Evolutionary conservation across 352 stramenopile genomes (phyloP).

Genomic region (Phytophthora litchii): DNA sequence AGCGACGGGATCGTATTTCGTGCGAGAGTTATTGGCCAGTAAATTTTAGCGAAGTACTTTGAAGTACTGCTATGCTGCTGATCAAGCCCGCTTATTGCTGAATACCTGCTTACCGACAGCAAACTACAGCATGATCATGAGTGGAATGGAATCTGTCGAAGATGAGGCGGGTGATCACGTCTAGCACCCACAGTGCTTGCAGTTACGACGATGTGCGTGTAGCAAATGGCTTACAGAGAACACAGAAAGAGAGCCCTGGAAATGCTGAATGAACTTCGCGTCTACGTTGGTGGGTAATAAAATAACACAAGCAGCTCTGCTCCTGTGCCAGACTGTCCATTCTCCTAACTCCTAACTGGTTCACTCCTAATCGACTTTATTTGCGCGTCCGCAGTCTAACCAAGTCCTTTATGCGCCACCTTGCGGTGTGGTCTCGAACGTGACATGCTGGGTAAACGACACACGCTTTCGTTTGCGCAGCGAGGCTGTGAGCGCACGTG

Average conservation of each 20-base stretch:
- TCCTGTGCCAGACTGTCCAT: conserved; percentile 18
- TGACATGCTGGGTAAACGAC: conserved; percentile 89
- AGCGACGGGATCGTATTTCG: conserved; percentile 3
- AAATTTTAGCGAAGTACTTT: too few relatives aligned
- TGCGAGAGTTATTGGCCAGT: too few relatives aligned
- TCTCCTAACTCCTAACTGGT: neutral
- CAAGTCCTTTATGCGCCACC: conserved; percentile 10
- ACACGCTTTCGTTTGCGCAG: conserved; percentile 86
- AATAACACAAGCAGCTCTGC: conserved; percentile 23
- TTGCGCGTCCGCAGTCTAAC: too few relatives aligned
- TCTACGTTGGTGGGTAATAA: conserved; percentile 24
- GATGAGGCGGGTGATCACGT: neutral
- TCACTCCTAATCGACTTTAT: too few relatives aligned
- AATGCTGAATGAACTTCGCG: conserved; percentile 14
- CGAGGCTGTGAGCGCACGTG: conserved; percentile 61
- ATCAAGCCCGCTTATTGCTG: too few relatives aligned
- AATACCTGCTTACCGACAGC: too few relatives aligned
- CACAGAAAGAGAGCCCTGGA: neutral
- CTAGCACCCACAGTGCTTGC: neutral
- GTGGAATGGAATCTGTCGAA: conserved; percentile 2
- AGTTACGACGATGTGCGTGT: neutral
- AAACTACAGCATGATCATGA: conserved; percentile 5
- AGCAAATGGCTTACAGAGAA: conserved; percentile 5
- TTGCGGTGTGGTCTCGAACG: conserved; percentile 62
- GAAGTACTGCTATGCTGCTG: too few relatives aligned